Base-by-base conservation (phyloP, 352 stramenopile genomes). In the Phytophthora colocasiae region DNA sequence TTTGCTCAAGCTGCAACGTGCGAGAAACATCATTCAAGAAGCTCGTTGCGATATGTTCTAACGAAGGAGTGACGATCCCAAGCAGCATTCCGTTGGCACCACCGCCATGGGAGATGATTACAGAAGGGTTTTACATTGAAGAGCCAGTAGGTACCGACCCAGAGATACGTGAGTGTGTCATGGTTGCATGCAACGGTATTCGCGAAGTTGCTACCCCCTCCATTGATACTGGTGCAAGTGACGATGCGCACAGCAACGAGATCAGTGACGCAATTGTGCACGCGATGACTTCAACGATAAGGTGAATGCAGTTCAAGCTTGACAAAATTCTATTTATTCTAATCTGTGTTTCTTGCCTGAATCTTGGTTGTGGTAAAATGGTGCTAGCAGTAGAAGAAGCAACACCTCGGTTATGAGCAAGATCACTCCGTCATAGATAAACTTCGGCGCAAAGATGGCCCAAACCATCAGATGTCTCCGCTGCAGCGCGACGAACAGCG, bases 361-460 rank as follows among this genome's bases (percentile, higher is more conserved):
- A 26, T 51, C 15, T 0, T 48, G 26, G 17, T 14, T 57, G n/a
- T 40, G 39, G 11, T 40, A 50, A 51, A 79, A 74, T 11, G 67
- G 70, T 44, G 60, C 43, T 27, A 70, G 12, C 52, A 87, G 58
- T 41, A 87, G n/a, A 56, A 86, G 52, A 48, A 83, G 22, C 17
- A 87, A 36, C 15, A 66, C 31, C 51, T 91, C 81, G 6, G 77
- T 65, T n/a, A 89, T 68, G 12, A 94, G 60, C 58, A 92, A 58
- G 15, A 80, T 73, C 14, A 87, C 55, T 27, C 79, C 82, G 34
- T 97, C 91, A 49, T 96, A 97, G 48, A 97, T 79, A 69, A 94
- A 96, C 66, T 97, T 97, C 38, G 91, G 91, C 2, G 92, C 91
- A 67, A 98, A 98, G 52, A 98, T 96, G 10, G 91, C 90, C 92